Evolutionary conservation across 1,139 yeast genomes (phyloP).

Genomic region (Wickerhamomyces sp.): DNA sequence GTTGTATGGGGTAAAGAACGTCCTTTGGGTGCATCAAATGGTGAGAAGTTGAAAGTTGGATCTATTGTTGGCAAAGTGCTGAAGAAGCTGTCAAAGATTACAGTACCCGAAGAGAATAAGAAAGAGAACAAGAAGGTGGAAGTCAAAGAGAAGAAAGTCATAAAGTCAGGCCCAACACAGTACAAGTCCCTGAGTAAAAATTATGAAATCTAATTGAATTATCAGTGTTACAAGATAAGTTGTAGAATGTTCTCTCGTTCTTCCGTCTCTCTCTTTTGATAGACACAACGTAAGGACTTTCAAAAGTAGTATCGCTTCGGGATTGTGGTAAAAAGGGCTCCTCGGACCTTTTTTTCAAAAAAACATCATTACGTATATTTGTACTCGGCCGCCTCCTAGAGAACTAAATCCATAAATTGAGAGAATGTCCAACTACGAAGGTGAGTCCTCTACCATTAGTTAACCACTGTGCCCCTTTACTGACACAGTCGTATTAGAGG

Average conservation of each 20-base stretch:
- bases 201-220: slow-evolving; percentile 8
- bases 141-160: background rate
- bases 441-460: slow-evolving; percentile 6
- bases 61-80: slow-evolving; percentile 53
- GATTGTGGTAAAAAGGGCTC: too few species aligned
- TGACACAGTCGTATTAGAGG: slow-evolving; percentile 5
- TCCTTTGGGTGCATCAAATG: slow-evolving; percentile 41
- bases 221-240: too few species aligned
- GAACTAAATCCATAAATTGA: too few species aligned
- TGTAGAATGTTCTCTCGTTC: too few species aligned
- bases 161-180: background rate
- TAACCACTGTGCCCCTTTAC: background rate
- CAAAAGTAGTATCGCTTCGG: too few species aligned
- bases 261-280: too few species aligned
- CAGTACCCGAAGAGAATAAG: background rate
- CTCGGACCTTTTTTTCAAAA: background rate
- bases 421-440: slow-evolving; percentile 23
- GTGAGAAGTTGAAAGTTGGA: slow-evolving; percentile 48
- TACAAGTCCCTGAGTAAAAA: slow-evolving; percentile 7
- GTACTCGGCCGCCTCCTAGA: too few species aligned
- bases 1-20: slow-evolving; percentile 63
- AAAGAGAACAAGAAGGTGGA: background rate
- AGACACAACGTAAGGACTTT: too few species aligned
- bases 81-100: slow-evolving; percentile 34
- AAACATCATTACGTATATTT: too few species aligned